Evolutionary conservation across 371 early-diverging fungal species (phyloP).

Genomic region (Zychaea mexicana): DNA sequence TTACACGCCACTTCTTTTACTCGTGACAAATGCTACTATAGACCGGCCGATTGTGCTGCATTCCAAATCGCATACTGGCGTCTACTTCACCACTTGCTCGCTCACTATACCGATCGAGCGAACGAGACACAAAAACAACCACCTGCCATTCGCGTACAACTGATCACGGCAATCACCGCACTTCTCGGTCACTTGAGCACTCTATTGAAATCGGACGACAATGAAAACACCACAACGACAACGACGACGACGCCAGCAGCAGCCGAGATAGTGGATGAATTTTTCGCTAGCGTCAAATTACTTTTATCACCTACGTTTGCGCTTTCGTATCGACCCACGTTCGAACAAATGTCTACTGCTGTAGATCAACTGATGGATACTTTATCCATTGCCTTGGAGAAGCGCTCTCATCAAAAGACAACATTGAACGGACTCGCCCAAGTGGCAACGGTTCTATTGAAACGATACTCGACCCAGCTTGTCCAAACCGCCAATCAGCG

Average conservation of each 20-base stretch:
- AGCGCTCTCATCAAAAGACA: neutral
- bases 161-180: conserved; percentile 22
- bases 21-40: conserved; percentile 27
- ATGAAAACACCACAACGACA: no score
- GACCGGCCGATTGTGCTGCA: conserved; percentile 30
- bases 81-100: conserved; percentile 25
- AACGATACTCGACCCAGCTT: conserved; percentile 30
- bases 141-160: conserved; percentile 33
- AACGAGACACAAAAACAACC: conserved; percentile 13
- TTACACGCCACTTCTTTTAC: conserved; percentile 18
- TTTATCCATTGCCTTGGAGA: conserved; percentile 2
- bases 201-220: no score
- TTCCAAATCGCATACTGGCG: conserved; percentile 40
- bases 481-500: conserved; percentile 39
- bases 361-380: conserved; percentile 29
- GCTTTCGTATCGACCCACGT: conserved; percentile 37
- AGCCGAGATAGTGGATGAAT: neutral
- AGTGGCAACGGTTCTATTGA: conserved; percentile 20
- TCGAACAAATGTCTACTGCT: conserved; percentile 34
- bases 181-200: conserved; percentile 18
- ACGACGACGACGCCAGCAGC: neutral
- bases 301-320: conserved; percentile 32
- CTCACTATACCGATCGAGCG: conserved; percentile 27
- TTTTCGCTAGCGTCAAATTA: conserved; percentile 11
- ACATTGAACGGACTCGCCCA: conserved; percentile 12